phyloP scores from a whole-genome alignment of 2,329 filamentous ascomycete genomes.

The Fusarium irregulare region DNA sequence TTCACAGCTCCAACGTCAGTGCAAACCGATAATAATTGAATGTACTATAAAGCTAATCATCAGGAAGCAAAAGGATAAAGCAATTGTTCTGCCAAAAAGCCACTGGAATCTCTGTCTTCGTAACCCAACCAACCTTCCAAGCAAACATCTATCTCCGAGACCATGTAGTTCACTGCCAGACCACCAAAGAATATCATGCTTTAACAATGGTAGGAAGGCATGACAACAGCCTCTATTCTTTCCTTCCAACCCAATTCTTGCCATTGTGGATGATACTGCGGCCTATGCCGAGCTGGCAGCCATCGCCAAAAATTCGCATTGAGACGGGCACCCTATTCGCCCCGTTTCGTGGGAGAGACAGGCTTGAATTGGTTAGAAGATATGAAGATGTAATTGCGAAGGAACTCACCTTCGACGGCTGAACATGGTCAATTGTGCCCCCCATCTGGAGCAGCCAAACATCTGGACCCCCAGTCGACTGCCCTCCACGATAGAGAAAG shows the following conservation, averaged over 20 bases:
- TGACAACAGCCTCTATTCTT: conserved; percentile 4
- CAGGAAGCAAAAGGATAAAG: not conserved
- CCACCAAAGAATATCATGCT: not conserved
- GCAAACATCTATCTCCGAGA: not conserved
- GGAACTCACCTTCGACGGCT: conserved; percentile 51
- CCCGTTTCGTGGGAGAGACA: conserved; percentile 54
- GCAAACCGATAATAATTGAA: not conserved
- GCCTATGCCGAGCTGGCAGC: conserved; percentile 38
- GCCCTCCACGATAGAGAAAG: conserved; percentile 62
- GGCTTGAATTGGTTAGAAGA: conserved; percentile 47
- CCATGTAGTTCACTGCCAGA: not conserved
- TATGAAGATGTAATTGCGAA: not conserved
- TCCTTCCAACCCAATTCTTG: conserved; percentile 20
- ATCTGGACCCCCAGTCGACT: conserved; percentile 54
- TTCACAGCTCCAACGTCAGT: not conserved
- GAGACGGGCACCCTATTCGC: conserved; percentile 56
- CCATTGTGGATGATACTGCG: conserved; percentile 16
- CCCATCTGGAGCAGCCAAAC: conserved; percentile 60
- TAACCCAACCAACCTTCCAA: not conserved
- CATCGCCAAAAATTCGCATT: conserved; percentile 50
- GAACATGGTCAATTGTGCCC: conserved; percentile 64
- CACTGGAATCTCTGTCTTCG: not conserved
- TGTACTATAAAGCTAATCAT: not conserved
- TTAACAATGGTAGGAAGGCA: conserved; percentile 18
- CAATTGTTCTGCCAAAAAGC: not conserved